A percentile compares a stretch with the other conserved stretches of the same genome.
These are phyloP conservation scores for Rugonectria rugulosa DNA, from an alignment of 2,329 filamentous ascomycete genomes.

Conservation along the genomic window DNA sequence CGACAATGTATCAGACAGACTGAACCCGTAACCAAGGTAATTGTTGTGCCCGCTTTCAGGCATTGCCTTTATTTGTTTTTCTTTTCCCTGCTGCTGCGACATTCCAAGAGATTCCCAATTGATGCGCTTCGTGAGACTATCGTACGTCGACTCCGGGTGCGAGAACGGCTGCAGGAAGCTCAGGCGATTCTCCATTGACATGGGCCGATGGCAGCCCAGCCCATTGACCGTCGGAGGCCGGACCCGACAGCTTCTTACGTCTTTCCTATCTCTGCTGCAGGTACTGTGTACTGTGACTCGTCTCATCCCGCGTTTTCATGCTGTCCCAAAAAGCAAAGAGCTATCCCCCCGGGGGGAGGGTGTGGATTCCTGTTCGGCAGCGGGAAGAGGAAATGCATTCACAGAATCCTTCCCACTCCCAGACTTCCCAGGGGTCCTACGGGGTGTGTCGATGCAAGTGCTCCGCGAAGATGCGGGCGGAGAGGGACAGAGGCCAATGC, in stretches of 20 bases:
- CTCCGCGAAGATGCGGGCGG: neutral
- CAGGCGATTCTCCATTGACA: slow-evolving; percentile 37
- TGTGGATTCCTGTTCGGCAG: slow-evolving; percentile 6
- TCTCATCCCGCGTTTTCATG: neutral
- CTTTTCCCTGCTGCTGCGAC: neutral
- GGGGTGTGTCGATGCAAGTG: slow-evolving; percentile 4
- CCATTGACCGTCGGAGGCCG: slow-evolving; percentile 19
- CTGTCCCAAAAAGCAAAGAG: neutral
- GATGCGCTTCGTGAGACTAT: slow-evolving; percentile 7
- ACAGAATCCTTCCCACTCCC: neutral
- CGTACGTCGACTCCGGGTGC: slow-evolving; percentile 14
- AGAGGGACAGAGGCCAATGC: neutral
- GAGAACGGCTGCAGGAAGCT: slow-evolving; percentile 31
- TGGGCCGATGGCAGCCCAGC: slow-evolving; percentile 32
- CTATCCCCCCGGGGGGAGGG: neutral
- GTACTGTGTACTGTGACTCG: neutral
- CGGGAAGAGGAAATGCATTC: neutral
- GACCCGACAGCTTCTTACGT: slow-evolving; percentile 24
- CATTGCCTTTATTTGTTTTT: neutral
- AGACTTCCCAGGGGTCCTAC: neutral
- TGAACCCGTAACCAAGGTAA: neutral
- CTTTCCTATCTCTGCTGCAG: neutral
- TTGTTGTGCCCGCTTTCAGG: neutral
- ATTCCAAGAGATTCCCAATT: neutral
- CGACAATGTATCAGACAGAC: neutral